Evolutionary conservation across 2,329 filamentous ascomycete genomes (phyloP).

Genomic region (Xylariales sp.): DNA sequence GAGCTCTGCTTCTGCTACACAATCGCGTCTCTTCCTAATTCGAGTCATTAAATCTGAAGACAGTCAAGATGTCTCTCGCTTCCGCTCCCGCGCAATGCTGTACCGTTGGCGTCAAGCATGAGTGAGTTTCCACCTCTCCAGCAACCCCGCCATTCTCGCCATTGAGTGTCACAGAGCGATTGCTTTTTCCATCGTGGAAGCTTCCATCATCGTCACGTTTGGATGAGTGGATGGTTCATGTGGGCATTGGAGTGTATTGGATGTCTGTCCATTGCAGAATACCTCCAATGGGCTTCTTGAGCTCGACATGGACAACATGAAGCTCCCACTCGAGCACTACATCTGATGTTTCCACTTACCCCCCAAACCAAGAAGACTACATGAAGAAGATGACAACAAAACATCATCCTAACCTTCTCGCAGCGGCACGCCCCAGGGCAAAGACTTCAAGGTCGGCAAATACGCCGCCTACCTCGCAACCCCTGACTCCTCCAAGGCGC

Average conservation of each 20-base stretch:
- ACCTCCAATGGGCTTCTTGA: neutral
- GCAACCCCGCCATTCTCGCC: constrained; percentile 2
- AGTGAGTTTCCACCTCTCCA: constrained; percentile 34
- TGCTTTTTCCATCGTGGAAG: too few species aligned
- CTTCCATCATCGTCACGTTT: too few species aligned
- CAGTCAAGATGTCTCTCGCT: constrained; percentile 25
- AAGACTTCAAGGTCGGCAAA: constrained; percentile 39
- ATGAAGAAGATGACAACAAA: neutral
- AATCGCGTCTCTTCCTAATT: too few species aligned
- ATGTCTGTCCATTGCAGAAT: neutral
- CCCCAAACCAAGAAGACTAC: neutral
- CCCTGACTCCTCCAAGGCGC: constrained; percentile 31
- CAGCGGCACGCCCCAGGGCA: constrained; percentile 45
- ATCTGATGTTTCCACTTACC: neutral
- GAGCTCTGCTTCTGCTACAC: too few species aligned
- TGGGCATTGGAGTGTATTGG: too few species aligned
- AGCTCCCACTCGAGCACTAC: neutral
- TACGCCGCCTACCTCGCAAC: constrained; percentile 48
- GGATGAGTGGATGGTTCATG: too few species aligned
- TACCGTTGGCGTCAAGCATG: constrained; percentile 45
- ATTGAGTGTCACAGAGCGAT: constrained; percentile 1
- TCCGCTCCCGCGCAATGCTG: constrained; percentile 49
- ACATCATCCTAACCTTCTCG: neutral
- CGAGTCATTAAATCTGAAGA: too few species aligned
- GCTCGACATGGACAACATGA: neutral